Evolutionary conservation across 1,284 basidiomycete genomes (phyloP), one percentile per base, ranked within the genome.

Genomic region (Leucoagaricus sp.): DNA sequence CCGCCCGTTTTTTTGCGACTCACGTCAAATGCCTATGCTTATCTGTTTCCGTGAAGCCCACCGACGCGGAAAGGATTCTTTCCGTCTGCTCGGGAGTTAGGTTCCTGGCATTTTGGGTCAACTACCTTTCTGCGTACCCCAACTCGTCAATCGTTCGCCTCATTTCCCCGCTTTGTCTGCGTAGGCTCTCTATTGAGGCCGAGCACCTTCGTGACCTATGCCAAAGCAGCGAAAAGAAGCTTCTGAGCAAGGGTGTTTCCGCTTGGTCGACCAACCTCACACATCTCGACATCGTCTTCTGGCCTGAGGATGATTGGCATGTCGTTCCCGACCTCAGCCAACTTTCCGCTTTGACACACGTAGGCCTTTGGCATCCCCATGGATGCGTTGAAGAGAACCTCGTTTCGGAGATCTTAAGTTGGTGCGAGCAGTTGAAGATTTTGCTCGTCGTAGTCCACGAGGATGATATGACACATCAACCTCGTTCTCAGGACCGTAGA

Each of bases 21-120:
- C 56, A 68, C 55, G 75, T 75, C 50, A 73, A 70, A 57, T 66
- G 64, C 48, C 65, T 75, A 3, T 72, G 72, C 60, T 58, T 76
- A 49, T 68, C 72, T 3, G 64, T 66, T 9, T 66, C 65, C n/a
- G 67, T 73, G 33, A 52, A 49, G 12, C 60, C 67, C 25, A 19
- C 26, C 12, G 60, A 68, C 40, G 70, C 72, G 4, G 62, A 58
- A 28, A 61, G 57, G 12, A 70, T 75, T 46, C 58, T 75, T 13
- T 63, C 62, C 23, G 59, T 64, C 19, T 76, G 75, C 60, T 68
- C 64, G 1, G 70, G 70, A 10, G 66, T 74, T 23, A 60, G 62
- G 23, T 64, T 65, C 42, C 66, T 76, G n/a, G 71, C 71, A 9
- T 72, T 72, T 45, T 75, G 72, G 72, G 64, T 71, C 36, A 64